phyloP scores from a whole-genome alignment of 768 basidiomycete species.

The Lactarius hengduanensis region DNA sequence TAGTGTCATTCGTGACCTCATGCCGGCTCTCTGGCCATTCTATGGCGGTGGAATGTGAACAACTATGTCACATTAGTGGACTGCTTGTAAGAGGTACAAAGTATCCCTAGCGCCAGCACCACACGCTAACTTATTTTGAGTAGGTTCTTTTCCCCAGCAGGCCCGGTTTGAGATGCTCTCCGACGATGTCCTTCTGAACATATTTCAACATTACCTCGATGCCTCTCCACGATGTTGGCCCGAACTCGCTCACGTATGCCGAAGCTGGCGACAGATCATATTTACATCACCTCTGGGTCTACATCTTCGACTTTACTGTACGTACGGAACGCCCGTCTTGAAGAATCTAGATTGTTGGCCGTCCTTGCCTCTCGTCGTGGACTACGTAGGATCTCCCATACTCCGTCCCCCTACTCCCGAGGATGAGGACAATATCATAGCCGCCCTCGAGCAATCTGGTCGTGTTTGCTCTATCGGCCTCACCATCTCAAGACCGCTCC shows the following conservation, averaged over 20 bases:
- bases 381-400: background rate
- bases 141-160: too few relatives aligned
- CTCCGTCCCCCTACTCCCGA: background rate
- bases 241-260: background rate
- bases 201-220: background rate
- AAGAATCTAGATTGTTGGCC: background rate
- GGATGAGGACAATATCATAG: background rate
- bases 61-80: too few relatives aligned
- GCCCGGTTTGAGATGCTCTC: background rate
- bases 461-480: background rate
- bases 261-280: background rate
- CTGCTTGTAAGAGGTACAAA: too few relatives aligned
- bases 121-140: too few relatives aligned
- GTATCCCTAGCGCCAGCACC: too few relatives aligned
- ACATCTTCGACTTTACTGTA: background rate
- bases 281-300: background rate
- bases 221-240: background rate
- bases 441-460: background rate
- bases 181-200: background rate
- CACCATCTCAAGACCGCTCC: background rate
- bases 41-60: too few relatives aligned
- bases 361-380: background rate
- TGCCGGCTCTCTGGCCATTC: too few relatives aligned
- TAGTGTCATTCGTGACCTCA: too few relatives aligned
- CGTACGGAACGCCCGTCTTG: background rate